Evolutionary conservation across 495 filamentous ascomycete genomes (phyloP).

Genomic region (Jackrogersella multiformis): DNA sequence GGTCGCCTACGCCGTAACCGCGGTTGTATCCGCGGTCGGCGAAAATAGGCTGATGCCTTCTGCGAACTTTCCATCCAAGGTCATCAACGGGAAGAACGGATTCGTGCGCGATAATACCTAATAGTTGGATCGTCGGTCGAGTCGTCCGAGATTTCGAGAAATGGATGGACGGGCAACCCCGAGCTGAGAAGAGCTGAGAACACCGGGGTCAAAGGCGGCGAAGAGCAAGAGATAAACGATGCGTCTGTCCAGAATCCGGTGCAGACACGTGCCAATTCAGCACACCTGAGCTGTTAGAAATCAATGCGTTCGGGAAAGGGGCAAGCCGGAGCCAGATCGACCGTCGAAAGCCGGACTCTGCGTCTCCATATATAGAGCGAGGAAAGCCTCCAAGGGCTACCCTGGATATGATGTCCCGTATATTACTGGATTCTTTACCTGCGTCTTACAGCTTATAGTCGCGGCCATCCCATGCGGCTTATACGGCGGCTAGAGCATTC

Average conservation of each 20-base stretch:
- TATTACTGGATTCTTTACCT: neutral
- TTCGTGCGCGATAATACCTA: conserved; percentile 56
- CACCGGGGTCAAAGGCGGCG: neutral
- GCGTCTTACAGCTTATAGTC: conserved; percentile 56
- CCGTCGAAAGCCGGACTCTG: conserved; percentile 10
- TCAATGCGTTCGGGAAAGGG: neutral
- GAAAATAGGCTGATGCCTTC: conserved; percentile 56
- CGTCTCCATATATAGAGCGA: conserved; percentile 11
- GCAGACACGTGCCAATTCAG: neutral
- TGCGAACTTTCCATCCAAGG: conserved; percentile 45
- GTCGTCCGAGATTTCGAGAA: conserved; percentile 59
- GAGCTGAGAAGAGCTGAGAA: neutral
- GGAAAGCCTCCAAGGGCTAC: neutral
- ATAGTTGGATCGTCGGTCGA: conserved; percentile 60
- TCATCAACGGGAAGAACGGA: conserved; percentile 58
- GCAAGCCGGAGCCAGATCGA: neutral
- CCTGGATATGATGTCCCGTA: conserved; percentile 4
- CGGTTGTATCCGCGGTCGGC: conserved; percentile 54
- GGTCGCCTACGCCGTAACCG: conserved; percentile 58
- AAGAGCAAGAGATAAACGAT: neutral
- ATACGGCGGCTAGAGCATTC: conserved; percentile 55
- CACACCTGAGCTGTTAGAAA: conserved; percentile 5
- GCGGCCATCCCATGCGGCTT: conserved; percentile 55
- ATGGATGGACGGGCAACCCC: conserved; percentile 43
- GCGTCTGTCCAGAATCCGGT: neutral